Evolutionary conservation across 768 basidiomycete species (phyloP).

Genomic region (Rhodotorula diobovata): DNA sequence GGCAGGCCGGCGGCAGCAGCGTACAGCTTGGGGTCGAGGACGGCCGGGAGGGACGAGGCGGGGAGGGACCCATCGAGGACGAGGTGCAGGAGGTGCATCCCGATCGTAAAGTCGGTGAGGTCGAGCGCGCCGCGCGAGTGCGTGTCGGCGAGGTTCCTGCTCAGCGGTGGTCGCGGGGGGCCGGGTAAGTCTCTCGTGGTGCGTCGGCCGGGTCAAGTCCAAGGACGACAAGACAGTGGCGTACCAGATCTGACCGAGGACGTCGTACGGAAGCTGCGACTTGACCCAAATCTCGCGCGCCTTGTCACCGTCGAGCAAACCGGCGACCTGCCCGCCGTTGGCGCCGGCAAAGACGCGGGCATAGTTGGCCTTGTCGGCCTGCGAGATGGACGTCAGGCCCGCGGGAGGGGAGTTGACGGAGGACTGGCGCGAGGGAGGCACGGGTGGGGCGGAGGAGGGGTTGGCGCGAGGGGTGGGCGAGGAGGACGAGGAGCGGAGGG

Average conservation of each 20-base stretch:
- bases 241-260: slow-evolving; percentile 87
- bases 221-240: slow-evolving; percentile 37
- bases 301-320: slow-evolving; percentile 77
- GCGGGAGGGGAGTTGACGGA: not conserved
- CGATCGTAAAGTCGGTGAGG: slow-evolving; percentile 84
- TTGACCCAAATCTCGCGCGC: slow-evolving; percentile 86
- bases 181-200: too few species aligned
- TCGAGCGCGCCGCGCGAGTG: slow-evolving; percentile 86
- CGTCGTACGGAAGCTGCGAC: slow-evolving; percentile 78
- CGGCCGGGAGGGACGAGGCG: slow-evolving; percentile 44
- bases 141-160: slow-evolving; percentile 93
- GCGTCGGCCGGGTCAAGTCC: accelerated
- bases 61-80: slow-evolving; percentile 73
- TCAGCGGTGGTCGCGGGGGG: too few species aligned
- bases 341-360: slow-evolving; percentile 62
- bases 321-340: slow-evolving; percentile 65
- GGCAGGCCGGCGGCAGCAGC: slow-evolving; percentile 28
- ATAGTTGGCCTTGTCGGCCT: slow-evolving; percentile 82
- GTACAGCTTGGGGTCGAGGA: slow-evolving; percentile 37
- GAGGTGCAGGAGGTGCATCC: slow-evolving; percentile 77
- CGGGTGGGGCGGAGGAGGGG: slow-evolving; percentile 23
- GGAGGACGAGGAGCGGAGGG: slow-evolving; percentile 22
- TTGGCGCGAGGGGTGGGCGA: not conserved
- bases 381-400: slow-evolving; percentile 26
- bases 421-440: not conserved